Evolutionary conservation across 306 rosid genomes (phyloP), one percentile per base, ranked within the genome.

Genomic region (Alnus glutinosa): DNA sequence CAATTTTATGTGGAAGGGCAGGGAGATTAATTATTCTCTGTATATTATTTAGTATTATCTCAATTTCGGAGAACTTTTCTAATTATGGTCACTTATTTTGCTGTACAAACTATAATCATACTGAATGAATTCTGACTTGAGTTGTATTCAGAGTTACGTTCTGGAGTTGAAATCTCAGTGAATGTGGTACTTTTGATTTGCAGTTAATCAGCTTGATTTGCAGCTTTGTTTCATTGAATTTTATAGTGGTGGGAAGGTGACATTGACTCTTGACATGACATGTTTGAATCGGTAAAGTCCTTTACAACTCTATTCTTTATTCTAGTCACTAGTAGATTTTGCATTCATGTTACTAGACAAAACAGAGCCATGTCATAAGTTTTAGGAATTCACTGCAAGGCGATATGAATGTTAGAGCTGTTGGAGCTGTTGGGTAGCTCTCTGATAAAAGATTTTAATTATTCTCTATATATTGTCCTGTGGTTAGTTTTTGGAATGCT

Each of bases 261-360:
- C 83, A 64, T 75, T 89, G 80, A 83, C 81, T 72, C 89, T 96
- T 63, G 93, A 96, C 54, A 55, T 91, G 86, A 69, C 93, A 23
- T 85, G 94, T 91, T 83, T 95, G 89, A 90, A 85, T 75, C 86
- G 98, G 98, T 90, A 91, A 79, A 82, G 58, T 79, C 77, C 62
- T 78, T 16, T 72, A 18, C n/a, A 42, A 18, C 36, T 70, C 63
- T 37, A 15, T 66, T 11, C 12, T n/a, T 23, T 30, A 77, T 72
- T 1, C 9, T 79, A 44, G 36, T 34, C 36, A 36, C n/a, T 10
- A 57, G 15, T 19, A 64, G 23, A 64, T 64, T 64, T 19, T 36
- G 18, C 70, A 34, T 34, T 32, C 51, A 42, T 18, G 34, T 42
- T 67, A 42, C 32, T 44, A 7, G 30, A 67, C 51, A 39, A 18